Percentiles rank a stretch among this genome's conserved stretches.
Conservation (phyloP, 2,329 filamentous ascomycete species). For the Aspergillus calidoustus region DNA sequence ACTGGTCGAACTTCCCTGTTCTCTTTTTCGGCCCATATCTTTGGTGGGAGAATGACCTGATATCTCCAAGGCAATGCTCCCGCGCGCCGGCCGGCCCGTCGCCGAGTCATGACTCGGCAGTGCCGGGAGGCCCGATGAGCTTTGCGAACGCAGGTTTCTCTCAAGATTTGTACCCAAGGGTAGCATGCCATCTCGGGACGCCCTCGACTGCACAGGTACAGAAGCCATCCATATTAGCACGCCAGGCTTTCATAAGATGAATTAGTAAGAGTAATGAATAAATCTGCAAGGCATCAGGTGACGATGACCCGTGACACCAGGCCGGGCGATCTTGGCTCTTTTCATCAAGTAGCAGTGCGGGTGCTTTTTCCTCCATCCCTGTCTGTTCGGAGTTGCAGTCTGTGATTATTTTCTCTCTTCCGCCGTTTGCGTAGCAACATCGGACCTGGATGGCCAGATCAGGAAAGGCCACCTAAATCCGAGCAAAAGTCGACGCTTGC, state of each 20-base stretch:
- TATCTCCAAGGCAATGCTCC: background rate
- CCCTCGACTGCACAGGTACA: background rate
- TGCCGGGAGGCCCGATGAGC: background rate
- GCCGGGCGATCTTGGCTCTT: slow-evolving; percentile 15
- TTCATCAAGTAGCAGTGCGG: background rate
- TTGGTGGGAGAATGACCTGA: background rate
- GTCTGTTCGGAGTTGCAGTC: background rate
- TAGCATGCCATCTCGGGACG: background rate
- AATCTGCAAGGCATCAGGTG: slow-evolving; percentile 20
- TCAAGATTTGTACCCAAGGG: too few relatives aligned
- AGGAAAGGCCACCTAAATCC: background rate
- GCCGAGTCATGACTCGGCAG: background rate
- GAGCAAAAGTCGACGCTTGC: background rate
- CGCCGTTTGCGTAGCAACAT: slow-evolving; percentile 4
- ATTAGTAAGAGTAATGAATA: background rate
- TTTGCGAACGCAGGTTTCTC: too few relatives aligned
- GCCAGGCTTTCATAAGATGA: background rate
- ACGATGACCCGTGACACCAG: slow-evolving; percentile 18
- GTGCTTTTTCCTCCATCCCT: background rate
- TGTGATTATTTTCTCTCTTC: slow-evolving; percentile 1
- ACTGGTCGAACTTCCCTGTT: background rate
- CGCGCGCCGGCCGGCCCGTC: too few relatives aligned
- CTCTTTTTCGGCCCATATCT: background rate
- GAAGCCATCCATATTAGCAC: background rate
- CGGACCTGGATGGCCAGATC: background rate